A percentile compares a stretch with the other conserved stretches of the same genome.
Evolutionary conservation across 495 filamentous ascomycete genomes (phyloP).

Genomic region (Ascobolus immersus): DNA sequence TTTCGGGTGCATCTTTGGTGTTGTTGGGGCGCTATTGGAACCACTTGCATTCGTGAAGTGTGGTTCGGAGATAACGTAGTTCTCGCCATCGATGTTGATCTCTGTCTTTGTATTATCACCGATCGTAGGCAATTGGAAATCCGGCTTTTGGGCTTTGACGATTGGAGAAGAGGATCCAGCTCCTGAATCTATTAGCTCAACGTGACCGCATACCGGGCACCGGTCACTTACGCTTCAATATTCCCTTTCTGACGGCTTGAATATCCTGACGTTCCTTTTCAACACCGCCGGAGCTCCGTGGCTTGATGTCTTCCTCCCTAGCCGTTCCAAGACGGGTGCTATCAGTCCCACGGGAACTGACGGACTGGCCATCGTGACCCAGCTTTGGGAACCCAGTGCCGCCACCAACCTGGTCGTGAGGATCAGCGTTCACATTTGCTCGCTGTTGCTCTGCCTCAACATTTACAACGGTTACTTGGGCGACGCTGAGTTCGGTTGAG

Average conservation of each 20-base stretch:
- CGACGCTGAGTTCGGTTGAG: conserved; percentile 39
- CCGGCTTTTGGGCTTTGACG: conserved; percentile 20
- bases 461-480: conserved; percentile 76
- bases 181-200: conserved; percentile 21
- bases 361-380: too few species aligned
- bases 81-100: conserved; percentile 39
- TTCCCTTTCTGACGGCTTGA: conserved; percentile 73
- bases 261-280: conserved; percentile 80
- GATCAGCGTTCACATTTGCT: conserved; percentile 52
- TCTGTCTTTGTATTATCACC: neutral
- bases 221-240: conserved; percentile 60
- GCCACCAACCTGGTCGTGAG: conserved; percentile 39
- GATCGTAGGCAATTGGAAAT: neutral
- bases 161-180: conserved; percentile 44
- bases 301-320: conserved; percentile 20
- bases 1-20: conserved; percentile 33
- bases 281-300: conserved; percentile 38
- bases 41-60: conserved; percentile 28
- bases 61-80: conserved; percentile 63
- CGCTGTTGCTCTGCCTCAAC: conserved; percentile 78
- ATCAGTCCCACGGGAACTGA: conserved; percentile 43
- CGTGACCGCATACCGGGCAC: neutral
- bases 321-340: too few species aligned
- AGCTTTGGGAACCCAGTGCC: conserved; percentile 70
- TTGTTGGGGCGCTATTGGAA: conserved; percentile 49